Conservation (phyloP, 2,329 filamentous ascomycete species). For the Exophiala oligosperma region DNA sequence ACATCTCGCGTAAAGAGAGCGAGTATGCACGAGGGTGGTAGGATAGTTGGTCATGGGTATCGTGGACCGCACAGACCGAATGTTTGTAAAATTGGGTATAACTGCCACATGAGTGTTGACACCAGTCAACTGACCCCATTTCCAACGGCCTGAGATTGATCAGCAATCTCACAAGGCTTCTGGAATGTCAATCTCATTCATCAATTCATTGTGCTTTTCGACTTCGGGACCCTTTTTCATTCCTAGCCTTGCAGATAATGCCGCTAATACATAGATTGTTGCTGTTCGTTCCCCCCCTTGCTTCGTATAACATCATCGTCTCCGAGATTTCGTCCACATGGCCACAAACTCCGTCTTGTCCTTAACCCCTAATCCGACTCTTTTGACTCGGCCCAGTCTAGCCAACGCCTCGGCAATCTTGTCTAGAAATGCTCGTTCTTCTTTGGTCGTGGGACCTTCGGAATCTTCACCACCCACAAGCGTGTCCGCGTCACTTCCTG, state of each 20-base stretch:
- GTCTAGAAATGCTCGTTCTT: constrained; percentile 73
- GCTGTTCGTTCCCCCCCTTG: neutral
- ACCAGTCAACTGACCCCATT: neutral
- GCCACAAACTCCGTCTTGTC: constrained; percentile 83
- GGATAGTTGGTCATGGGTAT: neutral
- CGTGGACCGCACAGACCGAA: constrained; percentile 6
- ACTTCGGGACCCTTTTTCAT: constrained; percentile 1
- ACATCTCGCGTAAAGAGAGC: neutral
- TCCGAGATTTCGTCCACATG: constrained; percentile 58
- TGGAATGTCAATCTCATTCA: neutral
- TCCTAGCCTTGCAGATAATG: neutral
- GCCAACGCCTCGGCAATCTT: constrained; percentile 81
- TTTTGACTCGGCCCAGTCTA: constrained; percentile 81
- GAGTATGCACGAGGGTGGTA: no score
- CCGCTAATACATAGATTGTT: neutral
- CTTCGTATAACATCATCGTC: constrained; percentile 23
- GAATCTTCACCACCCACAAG: constrained; percentile 32
- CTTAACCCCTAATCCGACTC: constrained; percentile 77
- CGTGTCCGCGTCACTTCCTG: constrained; percentile 28
- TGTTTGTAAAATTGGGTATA: constrained; percentile 15
- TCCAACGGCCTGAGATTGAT: neutral
- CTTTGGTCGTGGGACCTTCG: constrained; percentile 39
- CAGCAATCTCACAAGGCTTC: neutral
- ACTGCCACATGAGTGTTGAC: neutral
- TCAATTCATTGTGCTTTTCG: neutral